phyloP scores from a whole-genome alignment of 2,329 filamentous ascomycete species.

The Botrytis aclada region DNA sequence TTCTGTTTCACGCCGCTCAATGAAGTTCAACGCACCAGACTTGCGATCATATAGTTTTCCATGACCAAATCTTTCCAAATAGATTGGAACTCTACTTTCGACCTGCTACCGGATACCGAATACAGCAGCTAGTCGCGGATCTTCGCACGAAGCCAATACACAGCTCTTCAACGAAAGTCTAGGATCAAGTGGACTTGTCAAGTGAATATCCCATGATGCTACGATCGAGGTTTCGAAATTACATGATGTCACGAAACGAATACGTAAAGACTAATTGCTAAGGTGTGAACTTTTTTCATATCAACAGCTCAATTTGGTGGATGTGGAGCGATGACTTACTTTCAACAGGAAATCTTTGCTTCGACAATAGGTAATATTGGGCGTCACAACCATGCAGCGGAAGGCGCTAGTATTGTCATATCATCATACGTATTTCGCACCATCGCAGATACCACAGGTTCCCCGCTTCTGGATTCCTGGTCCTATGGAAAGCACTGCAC shows the following conservation, averaged over 20 bases:
- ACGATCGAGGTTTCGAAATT: background rate
- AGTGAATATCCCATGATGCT: background rate
- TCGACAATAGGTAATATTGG: background rate
- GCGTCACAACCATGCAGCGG: background rate
- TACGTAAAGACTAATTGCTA: accelerated
- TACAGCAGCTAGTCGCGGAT: background rate
- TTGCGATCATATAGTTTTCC: background rate
- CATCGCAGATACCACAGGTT: background rate
- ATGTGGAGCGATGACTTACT: background rate
- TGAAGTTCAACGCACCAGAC: too few relatives aligned
- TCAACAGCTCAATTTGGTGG: background rate
- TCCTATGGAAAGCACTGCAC: background rate
- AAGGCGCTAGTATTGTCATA: background rate
- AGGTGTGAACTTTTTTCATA: background rate
- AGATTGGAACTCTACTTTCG: background rate
- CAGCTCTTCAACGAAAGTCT: background rate
- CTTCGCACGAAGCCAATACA: background rate
- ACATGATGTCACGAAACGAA: background rate
- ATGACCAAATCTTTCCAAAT: background rate
- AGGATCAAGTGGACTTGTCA: background rate
- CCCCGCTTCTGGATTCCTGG: background rate
- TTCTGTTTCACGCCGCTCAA: background rate
- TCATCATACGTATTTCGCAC: background rate
- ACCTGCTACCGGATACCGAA: background rate
- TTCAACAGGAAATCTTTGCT: background rate